Evolutionary conservation across 805 yeast species (phyloP).

Genomic region (Candida schatavii): DNA sequence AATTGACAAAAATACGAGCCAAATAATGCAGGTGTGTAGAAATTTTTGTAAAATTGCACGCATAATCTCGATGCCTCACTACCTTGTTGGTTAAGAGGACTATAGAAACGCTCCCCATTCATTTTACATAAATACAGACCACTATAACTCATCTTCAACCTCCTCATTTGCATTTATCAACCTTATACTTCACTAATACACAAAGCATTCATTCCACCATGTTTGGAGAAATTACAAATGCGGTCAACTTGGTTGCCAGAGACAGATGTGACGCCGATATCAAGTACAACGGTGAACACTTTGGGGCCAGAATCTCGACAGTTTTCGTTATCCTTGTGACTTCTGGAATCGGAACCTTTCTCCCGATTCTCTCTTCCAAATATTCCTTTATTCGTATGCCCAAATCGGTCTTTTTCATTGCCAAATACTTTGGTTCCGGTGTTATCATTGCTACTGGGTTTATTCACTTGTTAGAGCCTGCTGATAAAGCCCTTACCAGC

Average conservation of each 20-base stretch:
- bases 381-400: constrained; percentile 61
- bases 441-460: constrained; percentile 82
- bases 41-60: too few relatives aligned
- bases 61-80: too few relatives aligned
- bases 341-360: constrained; percentile 53
- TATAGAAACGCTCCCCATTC: too few relatives aligned
- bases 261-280: constrained; percentile 39
- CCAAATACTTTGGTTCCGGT: constrained; percentile 80
- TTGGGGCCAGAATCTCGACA: constrained; percentile 57
- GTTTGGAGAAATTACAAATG: too few relatives aligned
- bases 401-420: constrained; percentile 58
- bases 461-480: constrained; percentile 71
- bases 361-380: constrained; percentile 60
- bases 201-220: too few relatives aligned
- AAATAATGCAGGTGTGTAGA: too few relatives aligned
- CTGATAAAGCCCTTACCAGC: constrained; percentile 52
- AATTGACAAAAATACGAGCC: too few relatives aligned
- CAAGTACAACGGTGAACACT: constrained; percentile 42
- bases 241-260: constrained; percentile 16
- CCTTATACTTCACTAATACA: too few relatives aligned
- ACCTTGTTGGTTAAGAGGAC: too few relatives aligned
- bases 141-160: too few relatives aligned
- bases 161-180: too few relatives aligned
- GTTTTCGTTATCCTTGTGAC: constrained; percentile 59
- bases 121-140: too few relatives aligned